Evolutionary conservation across 345 rosid species (phyloP).

Genomic region (Adansonia digitata): DNA sequence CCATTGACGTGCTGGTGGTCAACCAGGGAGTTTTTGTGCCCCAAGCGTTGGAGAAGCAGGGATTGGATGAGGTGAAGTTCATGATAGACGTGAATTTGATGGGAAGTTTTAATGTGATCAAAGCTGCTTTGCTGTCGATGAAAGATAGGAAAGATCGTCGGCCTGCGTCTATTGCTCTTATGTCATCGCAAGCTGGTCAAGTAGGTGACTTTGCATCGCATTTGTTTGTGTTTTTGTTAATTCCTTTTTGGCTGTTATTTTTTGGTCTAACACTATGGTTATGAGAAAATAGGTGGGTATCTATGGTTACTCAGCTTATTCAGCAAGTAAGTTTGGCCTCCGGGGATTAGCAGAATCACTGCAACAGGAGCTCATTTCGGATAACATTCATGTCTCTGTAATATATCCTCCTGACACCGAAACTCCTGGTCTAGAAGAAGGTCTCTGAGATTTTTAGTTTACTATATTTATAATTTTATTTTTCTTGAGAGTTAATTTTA

Average conservation of each 20-base stretch:
- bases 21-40: constrained; percentile 67
- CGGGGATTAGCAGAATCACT: constrained; percentile 81
- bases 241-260: too few relatives aligned
- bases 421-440: constrained; percentile 72
- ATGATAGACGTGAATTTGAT: constrained; percentile 75
- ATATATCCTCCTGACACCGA: constrained; percentile 79
- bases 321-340: constrained; percentile 75
- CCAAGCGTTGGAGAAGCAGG: constrained; percentile 52
- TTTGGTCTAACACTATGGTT: too few relatives aligned
- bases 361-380: constrained; percentile 80
- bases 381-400: constrained; percentile 46
- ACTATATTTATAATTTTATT: not conserved
- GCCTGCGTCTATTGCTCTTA: constrained; percentile 59
- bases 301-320: constrained; percentile 79
- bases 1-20: constrained; percentile 68
- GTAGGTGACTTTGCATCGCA: constrained; percentile 28
- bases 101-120: constrained; percentile 74
- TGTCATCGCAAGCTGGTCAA: constrained; percentile 89
- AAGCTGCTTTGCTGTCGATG: constrained; percentile 73
- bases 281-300: constrained; percentile 55
- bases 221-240: too few relatives aligned
- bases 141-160: constrained; percentile 42
- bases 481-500: too few relatives aligned
- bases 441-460: constrained; percentile 14
- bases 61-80: constrained; percentile 54